These are phyloP conservation scores for Monilinia fructigena DNA, from an alignment of 2,329 filamentous ascomycete species.

Conservation along the genomic window DNA sequence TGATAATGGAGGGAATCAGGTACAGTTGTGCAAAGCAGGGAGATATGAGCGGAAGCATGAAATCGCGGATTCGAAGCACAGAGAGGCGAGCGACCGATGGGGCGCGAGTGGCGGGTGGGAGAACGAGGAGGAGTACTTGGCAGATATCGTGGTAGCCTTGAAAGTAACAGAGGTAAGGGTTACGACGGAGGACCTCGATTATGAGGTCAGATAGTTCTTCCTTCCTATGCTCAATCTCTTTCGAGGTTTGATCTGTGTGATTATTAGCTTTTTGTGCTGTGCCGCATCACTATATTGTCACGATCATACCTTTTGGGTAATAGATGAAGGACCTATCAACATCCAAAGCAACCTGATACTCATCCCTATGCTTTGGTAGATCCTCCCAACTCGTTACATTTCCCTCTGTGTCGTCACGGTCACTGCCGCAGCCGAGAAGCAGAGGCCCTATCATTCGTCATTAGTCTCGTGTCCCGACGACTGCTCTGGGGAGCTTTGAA, in stretches of 20 bases:
- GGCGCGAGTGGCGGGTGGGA: constrained; percentile 61
- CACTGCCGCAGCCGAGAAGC: constrained; percentile 48
- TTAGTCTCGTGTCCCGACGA: constrained; percentile 26
- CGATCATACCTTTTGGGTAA: constrained; percentile 73
- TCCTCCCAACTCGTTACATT: constrained; percentile 42
- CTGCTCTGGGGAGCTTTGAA: constrained; percentile 32
- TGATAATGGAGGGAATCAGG: constrained; percentile 79
- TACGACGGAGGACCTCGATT: constrained; percentile 70
- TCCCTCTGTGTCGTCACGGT: constrained; percentile 29
- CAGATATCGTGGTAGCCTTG: constrained; percentile 99
- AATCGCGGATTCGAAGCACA: constrained; percentile 87
- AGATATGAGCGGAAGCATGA: constrained; percentile 87
- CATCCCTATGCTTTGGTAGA: constrained; percentile 76
- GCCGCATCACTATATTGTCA: constrained; percentile 15
- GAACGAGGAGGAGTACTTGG: constrained; percentile 87
- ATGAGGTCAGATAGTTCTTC: constrained; percentile 78
- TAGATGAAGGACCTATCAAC: constrained; percentile 97
- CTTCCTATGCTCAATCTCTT: constrained; percentile 70
- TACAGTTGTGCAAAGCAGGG: constrained; percentile 83
- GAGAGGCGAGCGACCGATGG: constrained; percentile 76
- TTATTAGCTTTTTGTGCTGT: constrained; percentile 32
- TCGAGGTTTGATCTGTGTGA: constrained; percentile 62
- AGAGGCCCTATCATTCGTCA: constrained; percentile 56
- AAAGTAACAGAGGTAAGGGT: constrained; percentile 90
- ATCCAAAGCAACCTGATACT: constrained; percentile 87